These are phyloP conservation scores for Lenzites betulinus DNA, from an alignment of 768 basidiomycete genomes.

Conservation along the genomic window DNA sequence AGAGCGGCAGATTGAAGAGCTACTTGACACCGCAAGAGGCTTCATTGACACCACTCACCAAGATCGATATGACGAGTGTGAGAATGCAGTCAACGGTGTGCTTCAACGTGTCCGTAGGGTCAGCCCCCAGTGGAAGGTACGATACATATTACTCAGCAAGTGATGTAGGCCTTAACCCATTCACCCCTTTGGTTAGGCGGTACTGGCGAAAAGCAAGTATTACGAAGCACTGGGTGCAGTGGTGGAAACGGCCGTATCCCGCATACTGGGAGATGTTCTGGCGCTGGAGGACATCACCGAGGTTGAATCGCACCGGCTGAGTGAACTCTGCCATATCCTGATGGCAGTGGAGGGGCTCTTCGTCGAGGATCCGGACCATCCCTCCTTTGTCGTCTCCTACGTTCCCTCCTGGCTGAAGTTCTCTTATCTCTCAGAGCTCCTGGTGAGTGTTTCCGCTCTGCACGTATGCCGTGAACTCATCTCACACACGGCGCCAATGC, in stretches of 20 bases:
- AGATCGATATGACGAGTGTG: conserved; percentile 75
- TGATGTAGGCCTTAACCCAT: neutral
- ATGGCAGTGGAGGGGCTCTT: conserved; percentile 82
- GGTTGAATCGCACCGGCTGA: conserved; percentile 79
- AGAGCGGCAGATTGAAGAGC: conserved; percentile 44
- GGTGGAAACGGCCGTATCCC: conserved; percentile 64
- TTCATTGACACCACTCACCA: conserved; percentile 73
- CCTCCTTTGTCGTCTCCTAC: conserved; percentile 78
- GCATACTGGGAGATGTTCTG: conserved; percentile 72
- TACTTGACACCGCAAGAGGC: conserved; percentile 57
- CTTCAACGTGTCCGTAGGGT: conserved; percentile 64
- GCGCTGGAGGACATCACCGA: conserved; percentile 85
- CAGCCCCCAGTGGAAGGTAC: conserved; percentile 74
- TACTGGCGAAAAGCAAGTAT: conserved; percentile 72
- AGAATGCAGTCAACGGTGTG: conserved; percentile 62
- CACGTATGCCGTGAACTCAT: neutral
- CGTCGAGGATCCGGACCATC: conserved; percentile 61
- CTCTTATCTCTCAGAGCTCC: conserved; percentile 87
- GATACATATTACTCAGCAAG: conserved; percentile 16
- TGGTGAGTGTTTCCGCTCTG: conserved; percentile 55
- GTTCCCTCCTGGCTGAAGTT: conserved; percentile 96
- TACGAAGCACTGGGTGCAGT: conserved; percentile 71
- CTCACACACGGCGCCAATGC: conserved; percentile 12
- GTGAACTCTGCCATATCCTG: conserved; percentile 80
- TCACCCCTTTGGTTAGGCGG: conserved; percentile 43